Conservation (phyloP, 257 asterid genomes). For the Apocynum venetum region DNA sequence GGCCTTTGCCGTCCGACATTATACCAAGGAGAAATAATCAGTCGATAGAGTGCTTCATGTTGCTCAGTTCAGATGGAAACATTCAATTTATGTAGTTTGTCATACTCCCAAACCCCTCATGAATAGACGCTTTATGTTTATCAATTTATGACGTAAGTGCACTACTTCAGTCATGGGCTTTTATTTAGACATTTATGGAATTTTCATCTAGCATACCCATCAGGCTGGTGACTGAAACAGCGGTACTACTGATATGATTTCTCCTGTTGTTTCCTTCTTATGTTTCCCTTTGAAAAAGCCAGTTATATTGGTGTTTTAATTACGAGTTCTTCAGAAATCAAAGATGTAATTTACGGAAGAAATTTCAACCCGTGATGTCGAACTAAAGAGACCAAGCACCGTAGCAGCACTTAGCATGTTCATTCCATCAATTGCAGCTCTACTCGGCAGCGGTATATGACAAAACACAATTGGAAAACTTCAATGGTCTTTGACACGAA, state of each 20-base stretch:
- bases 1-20: conserved; percentile 67
- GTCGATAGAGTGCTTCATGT: conserved; percentile 1
- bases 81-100: conserved; percentile 18
- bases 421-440: too few relatives aligned
- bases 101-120: too few relatives aligned
- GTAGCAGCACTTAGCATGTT: neutral
- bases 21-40: conserved; percentile 65
- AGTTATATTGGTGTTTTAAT: neutral
- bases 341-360: neutral
- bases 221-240: too few relatives aligned
- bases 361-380: neutral
- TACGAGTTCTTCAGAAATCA: too few relatives aligned
- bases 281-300: neutral
- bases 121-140: neutral
- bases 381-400: neutral
- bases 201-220: too few relatives aligned
- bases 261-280: too few relatives aligned
- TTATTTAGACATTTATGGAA: too few relatives aligned
- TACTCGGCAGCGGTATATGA: neutral
- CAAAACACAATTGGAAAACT: too few relatives aligned
- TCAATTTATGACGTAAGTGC: neutral
- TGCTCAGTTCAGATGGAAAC: conserved; percentile 8
- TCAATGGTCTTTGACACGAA: too few relatives aligned
- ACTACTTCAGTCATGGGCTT: neutral
- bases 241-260: too few relatives aligned